Evolutionary conservation across 495 filamentous ascomycete genomes (phyloP).

Genomic region (Daldinia grandis): DNA sequence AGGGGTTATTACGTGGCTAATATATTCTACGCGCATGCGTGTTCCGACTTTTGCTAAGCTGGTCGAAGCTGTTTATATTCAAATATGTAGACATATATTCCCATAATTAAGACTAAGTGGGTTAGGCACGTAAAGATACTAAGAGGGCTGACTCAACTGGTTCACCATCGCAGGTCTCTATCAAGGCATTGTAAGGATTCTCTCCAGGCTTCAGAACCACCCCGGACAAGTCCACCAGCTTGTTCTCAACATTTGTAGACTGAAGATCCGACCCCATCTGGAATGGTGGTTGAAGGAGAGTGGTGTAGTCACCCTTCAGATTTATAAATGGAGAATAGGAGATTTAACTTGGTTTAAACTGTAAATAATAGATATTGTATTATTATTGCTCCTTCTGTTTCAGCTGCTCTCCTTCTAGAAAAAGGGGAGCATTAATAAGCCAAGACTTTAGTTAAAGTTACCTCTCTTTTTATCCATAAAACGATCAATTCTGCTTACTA

Average conservation of each 20-base stretch:
- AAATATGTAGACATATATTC: background rate
- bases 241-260: slow-evolving; percentile 58
- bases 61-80: background rate
- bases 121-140: background rate
- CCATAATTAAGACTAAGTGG: background rate
- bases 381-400: background rate
- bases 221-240: slow-evolving; percentile 65
- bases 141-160: slow-evolving; percentile 58
- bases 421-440: background rate
- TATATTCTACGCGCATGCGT: background rate
- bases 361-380: background rate
- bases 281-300: background rate
- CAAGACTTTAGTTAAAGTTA: background rate
- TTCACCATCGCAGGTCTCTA: slow-evolving; percentile 66
- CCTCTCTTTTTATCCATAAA: background rate
- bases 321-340: background rate
- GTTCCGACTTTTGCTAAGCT: background rate
- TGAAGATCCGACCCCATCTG: slow-evolving; percentile 49
- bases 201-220: slow-evolving; percentile 55
- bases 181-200: slow-evolving; percentile 82
- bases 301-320: background rate
- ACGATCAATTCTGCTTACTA: background rate
- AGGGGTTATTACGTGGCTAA: background rate
- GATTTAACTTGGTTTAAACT: background rate
- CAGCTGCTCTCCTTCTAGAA: background rate